Evolutionary conservation across 768 basidiomycete genomes (phyloP).

Genomic region (Termitomyces sp.): DNA sequence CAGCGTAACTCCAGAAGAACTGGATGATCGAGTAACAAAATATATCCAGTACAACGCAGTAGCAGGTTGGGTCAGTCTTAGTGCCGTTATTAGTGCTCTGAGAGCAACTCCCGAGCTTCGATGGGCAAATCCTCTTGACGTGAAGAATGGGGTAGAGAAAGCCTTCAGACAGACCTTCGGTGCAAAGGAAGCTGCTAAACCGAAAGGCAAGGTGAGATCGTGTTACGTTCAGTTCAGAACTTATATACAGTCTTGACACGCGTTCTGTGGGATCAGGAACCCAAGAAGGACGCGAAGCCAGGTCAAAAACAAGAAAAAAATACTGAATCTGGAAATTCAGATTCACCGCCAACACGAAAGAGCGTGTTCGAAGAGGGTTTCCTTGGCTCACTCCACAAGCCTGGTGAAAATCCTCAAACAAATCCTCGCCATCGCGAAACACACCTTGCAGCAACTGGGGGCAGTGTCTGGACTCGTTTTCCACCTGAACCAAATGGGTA

Average conservation of each 20-base stretch:
- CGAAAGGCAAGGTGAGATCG: slow-evolving; percentile 54
- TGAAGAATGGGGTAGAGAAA: slow-evolving; percentile 76
- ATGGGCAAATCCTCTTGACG: slow-evolving; percentile 81
- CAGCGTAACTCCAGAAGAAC: slow-evolving; percentile 61
- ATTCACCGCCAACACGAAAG: slow-evolving; percentile 38
- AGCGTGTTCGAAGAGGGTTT: slow-evolving; percentile 93
- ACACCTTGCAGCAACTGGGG: slow-evolving; percentile 76
- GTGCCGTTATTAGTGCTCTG: slow-evolving; percentile 56
- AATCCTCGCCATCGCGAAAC: slow-evolving; percentile 69
- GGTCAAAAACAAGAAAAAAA: slow-evolving; percentile 24
- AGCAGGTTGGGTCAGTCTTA: slow-evolving; percentile 73
- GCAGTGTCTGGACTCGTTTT: slow-evolving; percentile 90
- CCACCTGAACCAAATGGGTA: slow-evolving; percentile 98
- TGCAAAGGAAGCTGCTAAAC: slow-evolving; percentile 57
- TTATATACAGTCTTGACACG: not conserved
- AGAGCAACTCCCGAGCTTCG: slow-evolving; percentile 59
- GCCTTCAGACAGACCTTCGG: slow-evolving; percentile 68
- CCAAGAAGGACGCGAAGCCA: slow-evolving; percentile 40
- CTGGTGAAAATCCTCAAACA: slow-evolving; percentile 90
- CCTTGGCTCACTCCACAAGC: slow-evolving; percentile 86
- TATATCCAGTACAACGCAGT: slow-evolving; percentile 52
- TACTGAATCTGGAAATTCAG: slow-evolving; percentile 21
- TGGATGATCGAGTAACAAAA: slow-evolving; percentile 47
- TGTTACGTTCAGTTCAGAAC: not conserved
- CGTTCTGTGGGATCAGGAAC: slow-evolving; percentile 29